phyloP scores from a whole-genome alignment of 306 rosid species.

The Canavalia gladiata region DNA sequence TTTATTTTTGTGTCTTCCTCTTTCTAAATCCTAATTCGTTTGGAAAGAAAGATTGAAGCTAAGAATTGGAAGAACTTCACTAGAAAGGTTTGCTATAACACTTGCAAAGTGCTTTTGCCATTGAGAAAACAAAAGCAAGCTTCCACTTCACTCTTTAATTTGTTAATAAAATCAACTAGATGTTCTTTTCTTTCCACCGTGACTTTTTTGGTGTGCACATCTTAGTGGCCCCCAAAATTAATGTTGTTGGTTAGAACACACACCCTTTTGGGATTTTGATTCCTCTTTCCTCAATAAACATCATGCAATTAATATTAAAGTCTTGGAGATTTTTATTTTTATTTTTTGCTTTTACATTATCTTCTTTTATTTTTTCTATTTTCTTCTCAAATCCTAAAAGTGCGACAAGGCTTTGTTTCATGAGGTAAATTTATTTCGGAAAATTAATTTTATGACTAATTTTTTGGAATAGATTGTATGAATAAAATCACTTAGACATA shows the following conservation, averaged over 20 bases:
- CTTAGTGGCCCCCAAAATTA: background rate
- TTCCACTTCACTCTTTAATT: background rate
- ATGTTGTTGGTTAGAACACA: constrained; percentile 16
- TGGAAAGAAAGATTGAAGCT: background rate
- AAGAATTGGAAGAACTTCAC: background rate
- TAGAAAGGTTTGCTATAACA: constrained; percentile 1
- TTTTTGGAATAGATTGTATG: background rate
- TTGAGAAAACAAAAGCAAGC: background rate
- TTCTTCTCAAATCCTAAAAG: background rate
- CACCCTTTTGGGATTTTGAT: background rate
- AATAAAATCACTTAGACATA: background rate
- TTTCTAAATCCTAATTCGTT: background rate
- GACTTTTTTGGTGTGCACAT: background rate
- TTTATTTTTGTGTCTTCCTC: background rate
- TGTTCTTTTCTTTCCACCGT: background rate
- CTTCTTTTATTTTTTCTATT: background rate
- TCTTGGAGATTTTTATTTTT: background rate
- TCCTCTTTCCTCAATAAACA: background rate
- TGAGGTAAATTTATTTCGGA: background rate
- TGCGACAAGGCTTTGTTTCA: background rate
- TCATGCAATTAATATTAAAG: background rate
- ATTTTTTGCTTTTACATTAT: too few species aligned
- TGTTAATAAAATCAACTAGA: background rate
- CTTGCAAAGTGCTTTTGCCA: constrained; percentile 6
- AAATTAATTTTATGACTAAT: background rate